Evolutionary conservation across 2,329 filamentous ascomycete species (phyloP).

Genomic region (Penicillium olsonii): DNA sequence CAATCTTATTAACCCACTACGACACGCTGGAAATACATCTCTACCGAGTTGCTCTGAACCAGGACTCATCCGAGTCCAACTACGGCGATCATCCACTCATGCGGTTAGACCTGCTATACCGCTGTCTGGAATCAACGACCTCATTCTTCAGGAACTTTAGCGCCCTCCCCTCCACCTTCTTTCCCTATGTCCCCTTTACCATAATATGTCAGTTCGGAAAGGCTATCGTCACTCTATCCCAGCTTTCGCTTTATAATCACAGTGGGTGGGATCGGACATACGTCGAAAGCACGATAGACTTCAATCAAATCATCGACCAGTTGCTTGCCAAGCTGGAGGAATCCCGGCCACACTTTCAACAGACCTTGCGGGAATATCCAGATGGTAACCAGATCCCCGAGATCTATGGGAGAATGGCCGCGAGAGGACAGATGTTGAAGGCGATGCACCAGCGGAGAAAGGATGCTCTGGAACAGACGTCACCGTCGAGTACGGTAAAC

Average conservation of each 20-base stretch:
- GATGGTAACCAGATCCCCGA: slow-evolving; percentile 8
- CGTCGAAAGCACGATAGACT: slow-evolving; percentile 22
- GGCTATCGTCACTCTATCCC: slow-evolving; percentile 33
- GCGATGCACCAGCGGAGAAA: slow-evolving; percentile 13
- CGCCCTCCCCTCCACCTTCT: slow-evolving; percentile 45
- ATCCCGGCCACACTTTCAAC: background rate
- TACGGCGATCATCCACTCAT: slow-evolving; percentile 41
- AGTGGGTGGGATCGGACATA: slow-evolving; percentile 29
- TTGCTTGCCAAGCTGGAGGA: slow-evolving; percentile 22
- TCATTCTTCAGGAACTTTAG: slow-evolving; percentile 55
- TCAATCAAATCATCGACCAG: slow-evolving; percentile 17
- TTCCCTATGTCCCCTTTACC: slow-evolving; percentile 51
- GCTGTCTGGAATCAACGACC: slow-evolving; percentile 50
- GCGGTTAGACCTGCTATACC: slow-evolving; percentile 54
- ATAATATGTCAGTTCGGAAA: slow-evolving; percentile 52
- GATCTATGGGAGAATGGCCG: slow-evolving; percentile 11
- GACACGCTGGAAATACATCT: slow-evolving; percentile 29
- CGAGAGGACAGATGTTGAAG: slow-evolving; percentile 12
- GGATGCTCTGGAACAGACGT: slow-evolving; percentile 9
- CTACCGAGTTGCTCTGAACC: slow-evolving; percentile 25
- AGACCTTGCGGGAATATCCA: background rate
- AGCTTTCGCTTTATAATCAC: slow-evolving; percentile 25
- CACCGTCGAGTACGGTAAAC: background rate
- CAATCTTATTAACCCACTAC: slow-evolving; percentile 27
- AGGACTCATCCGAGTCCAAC: slow-evolving; percentile 44